Base-by-base conservation (phyloP, 805 yeast species). In the Candida nitratophila region DNA sequence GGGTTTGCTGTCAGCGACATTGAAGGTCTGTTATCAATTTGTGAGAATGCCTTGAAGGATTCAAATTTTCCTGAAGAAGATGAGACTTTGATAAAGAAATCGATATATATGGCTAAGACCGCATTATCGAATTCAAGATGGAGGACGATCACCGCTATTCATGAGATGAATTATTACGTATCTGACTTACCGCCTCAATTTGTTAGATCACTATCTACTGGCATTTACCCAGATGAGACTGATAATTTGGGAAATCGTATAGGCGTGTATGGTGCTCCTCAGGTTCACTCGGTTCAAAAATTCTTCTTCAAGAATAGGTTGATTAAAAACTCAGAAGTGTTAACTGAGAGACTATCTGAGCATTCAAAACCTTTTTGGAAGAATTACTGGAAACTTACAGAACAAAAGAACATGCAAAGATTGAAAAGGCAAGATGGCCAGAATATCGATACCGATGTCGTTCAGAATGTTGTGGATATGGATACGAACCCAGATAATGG, bases 111-210 rank as follows among this genome's bases (percentile, higher is more conserved):
- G 6, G 73, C 86, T 1, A 64, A 67, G 45, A 43, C 59, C 21
- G 86, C 87, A 0, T 55, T 82, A 29, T 48, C 58, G 2, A 77
- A 79, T 54, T 59, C 70, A 3, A 59, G 74, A 32, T 83, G 88
- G 88, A 66, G 78, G 53, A 69, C 78, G 0, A 69, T 72, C 1
- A 69, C 85, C 1, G 64, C 74, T 3, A 59, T 78, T 19, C 89
- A 83, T 56, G 89, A 83, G 56, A 81, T 83, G 86, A 71, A 71
- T 27, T 79, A 74, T 46, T 80, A 64, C 52, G 65, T 81, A 3
- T 27, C 59, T 1, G 72, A 71, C 4, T 52, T 81, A 10, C 77
- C 82, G 0, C 56, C 57, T 3, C 44, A 55, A 0, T 73, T 72
- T 41, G 61, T 66, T 12, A 56, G 61, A 20, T 55, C 62, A 26